phyloP scores from a whole-genome alignment of 2,329 filamentous ascomycete genomes.

The Neopestalotiopsis sp. region DNA sequence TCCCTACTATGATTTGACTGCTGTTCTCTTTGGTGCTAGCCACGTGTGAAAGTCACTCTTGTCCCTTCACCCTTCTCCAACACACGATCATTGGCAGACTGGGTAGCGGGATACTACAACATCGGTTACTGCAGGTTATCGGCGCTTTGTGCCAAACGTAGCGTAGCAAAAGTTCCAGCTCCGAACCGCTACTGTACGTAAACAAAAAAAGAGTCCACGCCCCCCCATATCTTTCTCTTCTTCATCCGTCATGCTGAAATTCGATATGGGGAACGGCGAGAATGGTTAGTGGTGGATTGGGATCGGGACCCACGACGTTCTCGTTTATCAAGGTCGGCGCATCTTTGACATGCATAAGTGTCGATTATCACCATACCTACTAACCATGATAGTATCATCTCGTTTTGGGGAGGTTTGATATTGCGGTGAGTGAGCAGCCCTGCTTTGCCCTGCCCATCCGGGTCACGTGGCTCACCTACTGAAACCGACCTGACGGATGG shows the following conservation, averaged over 20 bases:
- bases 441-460: too few relatives aligned
- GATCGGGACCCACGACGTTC: too few relatives aligned
- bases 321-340: neutral
- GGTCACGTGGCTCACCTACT: too few relatives aligned
- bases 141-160: neutral
- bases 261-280: too few relatives aligned
- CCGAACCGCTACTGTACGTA: neutral
- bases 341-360: slow-evolving; percentile 1
- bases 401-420: neutral
- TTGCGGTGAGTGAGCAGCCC: neutral
- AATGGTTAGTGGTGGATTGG: too few relatives aligned
- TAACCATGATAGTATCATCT: neutral
- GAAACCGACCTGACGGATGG: neutral
- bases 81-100: too few relatives aligned
- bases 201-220: neutral
- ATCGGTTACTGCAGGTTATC: neutral
- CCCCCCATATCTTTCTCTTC: too few relatives aligned
- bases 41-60: too few relatives aligned
- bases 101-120: neutral
- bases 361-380: neutral
- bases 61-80: too few relatives aligned
- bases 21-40: neutral
- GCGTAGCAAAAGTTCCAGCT: slow-evolving; percentile 2
- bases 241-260: too few relatives aligned
- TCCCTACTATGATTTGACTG: too few relatives aligned